Base-by-base conservation (phyloP, 2,329 filamentous ascomycete species). In the Trichoderma endophyticum region DNA sequence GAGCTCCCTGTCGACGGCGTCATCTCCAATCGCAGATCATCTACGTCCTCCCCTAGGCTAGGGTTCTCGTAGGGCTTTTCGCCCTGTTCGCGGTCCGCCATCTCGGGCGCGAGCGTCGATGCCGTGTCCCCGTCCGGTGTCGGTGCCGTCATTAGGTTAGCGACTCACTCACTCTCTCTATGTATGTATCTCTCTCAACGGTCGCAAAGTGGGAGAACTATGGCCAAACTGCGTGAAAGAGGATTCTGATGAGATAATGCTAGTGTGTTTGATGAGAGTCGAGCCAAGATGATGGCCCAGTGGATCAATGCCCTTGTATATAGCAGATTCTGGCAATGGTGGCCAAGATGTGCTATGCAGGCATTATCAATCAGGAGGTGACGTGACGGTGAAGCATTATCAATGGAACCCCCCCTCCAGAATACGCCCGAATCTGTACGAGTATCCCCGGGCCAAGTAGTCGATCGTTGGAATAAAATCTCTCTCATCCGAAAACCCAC, bases 361-460 rank as follows among this genome's bases (percentile, higher is more conserved):
- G 64, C 64, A 67, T 57, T 43, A 68, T 60, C 54, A 60, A 60
- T 60, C 34, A 59, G 18, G 56, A 68, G 56, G 54, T 68, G 65
- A 60, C 65, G 65, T 59, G 65, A 68, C 34, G 65, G 34, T 21
- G 32, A 59, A 59, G 32, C 51, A 68, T 68, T n/a, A 68, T 60
- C 54, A 68, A 60, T 68, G 12, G 15, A 60, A n/a, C 26, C 26
- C 26, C 24, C 51, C 48, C 21, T 24, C 30, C 48, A 11, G 12
- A 12, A 43, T 21, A 28, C 54, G 12, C n/a, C 26, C 34, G 18
- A 68, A 48, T 24, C 12, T 36, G 11, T 4, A 30, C 21, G 36
- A 26, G 39, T 24, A 18, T n/a, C 39, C 26, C 59, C 28, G 26
- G 8, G 0, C 34, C 28, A 34, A 34, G 4, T 12, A 6, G 28